Evolutionary conservation across 2,329 filamentous ascomycete genomes (phyloP).

Genomic region (Colletotrichum agaves): DNA sequence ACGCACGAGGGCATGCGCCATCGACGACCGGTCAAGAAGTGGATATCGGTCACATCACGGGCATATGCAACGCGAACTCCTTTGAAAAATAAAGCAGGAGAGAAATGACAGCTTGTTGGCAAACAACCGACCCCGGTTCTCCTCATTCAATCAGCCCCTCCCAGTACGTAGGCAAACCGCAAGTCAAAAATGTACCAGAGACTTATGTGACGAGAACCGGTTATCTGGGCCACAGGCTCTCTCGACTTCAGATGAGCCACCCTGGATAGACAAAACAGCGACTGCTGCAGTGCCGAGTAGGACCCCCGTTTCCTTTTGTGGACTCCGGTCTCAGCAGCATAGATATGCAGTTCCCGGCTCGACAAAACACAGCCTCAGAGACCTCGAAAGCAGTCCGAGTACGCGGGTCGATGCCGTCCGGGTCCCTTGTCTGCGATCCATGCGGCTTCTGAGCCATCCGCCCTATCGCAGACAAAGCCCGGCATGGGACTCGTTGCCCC

Average conservation of each 20-base stretch:
- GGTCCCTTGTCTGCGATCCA: not conserved
- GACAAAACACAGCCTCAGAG: not conserved
- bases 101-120: conserved; percentile 1
- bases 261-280: conserved; percentile 6
- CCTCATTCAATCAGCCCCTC: not conserved
- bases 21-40: conserved; percentile 34
- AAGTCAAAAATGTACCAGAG: not conserved
- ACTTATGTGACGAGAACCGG: conserved; percentile 25
- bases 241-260: conserved; percentile 7
- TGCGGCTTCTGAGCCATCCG: not conserved
- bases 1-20: conserved; percentile 3
- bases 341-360: not conserved
- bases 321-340: not conserved
- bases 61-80: conserved; percentile 18
- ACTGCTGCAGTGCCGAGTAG: not conserved
- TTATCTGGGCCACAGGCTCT: conserved; percentile 8
- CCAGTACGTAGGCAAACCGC: not conserved
- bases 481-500: not conserved
- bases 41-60: conserved; percentile 24
- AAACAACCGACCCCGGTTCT: not conserved
- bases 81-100: conserved; percentile 5
- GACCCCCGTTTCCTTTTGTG: not conserved
- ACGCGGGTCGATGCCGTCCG: not conserved
- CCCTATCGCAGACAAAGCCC: not conserved
- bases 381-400: not conserved